phyloP scores from a whole-genome alignment of 1,284 basidiomycete species.

The Puccinia coronata region DNA sequence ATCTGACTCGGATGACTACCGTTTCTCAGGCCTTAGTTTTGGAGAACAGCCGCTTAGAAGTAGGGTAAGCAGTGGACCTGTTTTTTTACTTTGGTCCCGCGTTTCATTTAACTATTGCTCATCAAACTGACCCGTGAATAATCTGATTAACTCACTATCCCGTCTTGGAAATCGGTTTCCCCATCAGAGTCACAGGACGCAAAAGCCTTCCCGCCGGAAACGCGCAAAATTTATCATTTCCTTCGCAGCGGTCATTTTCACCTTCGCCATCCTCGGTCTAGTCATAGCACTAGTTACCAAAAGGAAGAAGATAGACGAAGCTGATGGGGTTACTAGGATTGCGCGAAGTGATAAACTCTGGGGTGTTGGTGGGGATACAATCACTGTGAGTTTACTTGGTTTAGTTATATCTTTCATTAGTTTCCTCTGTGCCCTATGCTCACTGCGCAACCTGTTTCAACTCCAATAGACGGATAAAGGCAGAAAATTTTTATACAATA shows the following conservation, averaged over 20 bases:
- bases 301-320: background rate
- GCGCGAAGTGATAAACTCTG: slow-evolving; percentile 32
- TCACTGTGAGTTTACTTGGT: slow-evolving; percentile 31
- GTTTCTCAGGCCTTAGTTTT: slow-evolving; percentile 18
- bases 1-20: background rate
- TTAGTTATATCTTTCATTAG: background rate
- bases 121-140: too few relatives aligned
- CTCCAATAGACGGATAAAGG: slow-evolving; percentile 32
- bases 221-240: slow-evolving; percentile 1
- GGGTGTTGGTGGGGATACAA: slow-evolving; percentile 39
- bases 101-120: background rate
- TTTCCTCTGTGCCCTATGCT: background rate
- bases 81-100: background rate
- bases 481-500: slow-evolving; percentile 44
- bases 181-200: background rate
- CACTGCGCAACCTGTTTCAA: background rate
- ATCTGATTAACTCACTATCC: too few relatives aligned
- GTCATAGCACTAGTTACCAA: slow-evolving; percentile 7
- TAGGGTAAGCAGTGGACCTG: background rate
- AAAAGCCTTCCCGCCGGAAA: slow-evolving; percentile 15
- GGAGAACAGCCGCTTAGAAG: slow-evolving; percentile 1
- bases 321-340: background rate
- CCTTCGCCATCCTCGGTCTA: background rate
- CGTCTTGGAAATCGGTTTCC: background rate
- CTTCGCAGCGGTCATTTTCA: background rate